A percentile compares a stretch with the other conserved stretches of the same genome.
Conservation (phyloP, 768 basidiomycete genomes). For the Punctularia strigosozonata region DNA sequence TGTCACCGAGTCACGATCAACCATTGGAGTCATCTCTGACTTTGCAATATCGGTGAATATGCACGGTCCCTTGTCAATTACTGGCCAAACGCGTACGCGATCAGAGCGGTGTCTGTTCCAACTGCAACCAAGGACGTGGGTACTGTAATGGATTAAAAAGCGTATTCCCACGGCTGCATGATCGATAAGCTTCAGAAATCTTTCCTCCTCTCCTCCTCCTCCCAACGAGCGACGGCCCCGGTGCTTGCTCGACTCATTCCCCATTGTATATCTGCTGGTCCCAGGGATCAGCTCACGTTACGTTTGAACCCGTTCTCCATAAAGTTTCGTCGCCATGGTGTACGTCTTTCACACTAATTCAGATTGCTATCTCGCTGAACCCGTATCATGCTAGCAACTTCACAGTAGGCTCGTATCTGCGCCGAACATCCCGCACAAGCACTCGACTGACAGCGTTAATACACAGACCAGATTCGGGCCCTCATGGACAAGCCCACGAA, state of each 20-base stretch:
- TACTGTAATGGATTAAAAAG: too few species aligned
- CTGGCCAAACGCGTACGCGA: too few species aligned
- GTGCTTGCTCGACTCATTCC: slow-evolving; percentile 15
- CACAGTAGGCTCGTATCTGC: slow-evolving; percentile 57
- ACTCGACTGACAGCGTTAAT: slow-evolving; percentile 6
- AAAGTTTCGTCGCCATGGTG: slow-evolving; percentile 67
- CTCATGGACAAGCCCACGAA: slow-evolving; percentile 89
- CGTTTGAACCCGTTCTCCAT: slow-evolving; percentile 16
- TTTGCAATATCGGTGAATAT: too few species aligned
- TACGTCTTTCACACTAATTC: slow-evolving; percentile 29
- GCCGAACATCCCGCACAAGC: not conserved
- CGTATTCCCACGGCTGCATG: slow-evolving; percentile 2
- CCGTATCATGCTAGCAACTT: slow-evolving; percentile 70
- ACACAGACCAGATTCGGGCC: slow-evolving; percentile 68
- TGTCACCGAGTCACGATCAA: too few species aligned
- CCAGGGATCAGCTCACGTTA: slow-evolving; percentile 8
- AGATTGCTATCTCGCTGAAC: not conserved
- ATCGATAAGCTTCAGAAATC: slow-evolving; percentile 31
- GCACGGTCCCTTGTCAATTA: too few species aligned
- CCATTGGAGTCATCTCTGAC: too few species aligned
- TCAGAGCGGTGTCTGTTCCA: too few species aligned
- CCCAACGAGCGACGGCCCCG: too few species aligned
- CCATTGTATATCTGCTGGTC: slow-evolving; percentile 4
- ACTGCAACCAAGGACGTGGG: too few species aligned
- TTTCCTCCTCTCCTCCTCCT: slow-evolving; percentile 13